These are phyloP conservation scores for Talaromyces pinophilus DNA, from an alignment of 2,329 filamentous ascomycete genomes.

Conservation along the genomic window DNA sequence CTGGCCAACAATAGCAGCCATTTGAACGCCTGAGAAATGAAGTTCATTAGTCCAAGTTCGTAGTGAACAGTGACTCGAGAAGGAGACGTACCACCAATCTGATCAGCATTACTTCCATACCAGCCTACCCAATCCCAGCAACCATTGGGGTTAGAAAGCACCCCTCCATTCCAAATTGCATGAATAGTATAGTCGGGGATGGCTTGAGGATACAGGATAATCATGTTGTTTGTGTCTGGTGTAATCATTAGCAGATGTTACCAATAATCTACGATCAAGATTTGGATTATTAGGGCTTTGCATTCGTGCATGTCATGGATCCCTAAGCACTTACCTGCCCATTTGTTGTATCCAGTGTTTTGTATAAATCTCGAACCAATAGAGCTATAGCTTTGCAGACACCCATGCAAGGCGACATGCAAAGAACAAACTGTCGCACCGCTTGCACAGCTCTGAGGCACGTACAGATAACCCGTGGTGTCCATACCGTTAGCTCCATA, in stretches of 20 bases:
- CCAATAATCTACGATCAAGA: too few species aligned
- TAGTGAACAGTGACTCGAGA: neutral
- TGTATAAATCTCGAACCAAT: constrained; percentile 23
- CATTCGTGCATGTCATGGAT: too few species aligned
- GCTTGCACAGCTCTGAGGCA: constrained; percentile 23
- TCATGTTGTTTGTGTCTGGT: constrained; percentile 24
- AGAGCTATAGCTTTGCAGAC: constrained; percentile 21
- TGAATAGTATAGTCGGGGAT: constrained; percentile 21
- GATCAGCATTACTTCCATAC: constrained; percentile 25
- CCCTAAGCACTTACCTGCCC: constrained; percentile 21
- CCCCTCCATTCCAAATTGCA: constrained; percentile 21
- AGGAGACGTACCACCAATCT: constrained; percentile 18
- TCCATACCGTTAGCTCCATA: constrained; percentile 27
- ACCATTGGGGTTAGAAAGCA: constrained; percentile 24
- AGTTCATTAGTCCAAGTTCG: neutral
- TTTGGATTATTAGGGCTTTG: too few species aligned
- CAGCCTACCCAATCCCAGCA: constrained; percentile 27
- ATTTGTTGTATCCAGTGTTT: constrained; percentile 27
- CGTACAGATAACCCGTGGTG: constrained; percentile 25
- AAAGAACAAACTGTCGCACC: constrained; percentile 24
- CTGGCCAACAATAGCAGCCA: constrained; percentile 26
- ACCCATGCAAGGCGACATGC: constrained; percentile 27
- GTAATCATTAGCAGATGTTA: neutral
- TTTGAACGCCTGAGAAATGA: constrained; percentile 24
- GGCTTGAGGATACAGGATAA: constrained; percentile 23